A percentile compares a stretch with the other conserved stretches of the same genome.
Conservation (phyloP, 2,329 filamentous ascomycete species). For the Microdochium paspali region DNA sequence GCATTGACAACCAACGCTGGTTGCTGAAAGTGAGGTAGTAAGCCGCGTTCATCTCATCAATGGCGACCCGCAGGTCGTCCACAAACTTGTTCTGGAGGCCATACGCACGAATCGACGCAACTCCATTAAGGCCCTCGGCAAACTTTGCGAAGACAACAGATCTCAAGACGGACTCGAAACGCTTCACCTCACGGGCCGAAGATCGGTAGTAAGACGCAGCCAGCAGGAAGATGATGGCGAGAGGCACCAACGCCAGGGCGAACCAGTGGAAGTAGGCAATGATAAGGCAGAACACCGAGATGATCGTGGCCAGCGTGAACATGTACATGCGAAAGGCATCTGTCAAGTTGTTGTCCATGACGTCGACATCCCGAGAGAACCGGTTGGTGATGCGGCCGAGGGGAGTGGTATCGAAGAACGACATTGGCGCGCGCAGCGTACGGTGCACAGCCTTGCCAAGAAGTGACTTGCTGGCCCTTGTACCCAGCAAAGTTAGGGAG, state of each 20-base stretch:
- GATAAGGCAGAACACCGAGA: slow-evolving; percentile 78
- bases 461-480: slow-evolving; percentile 72
- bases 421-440: slow-evolving; percentile 67
- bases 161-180: slow-evolving; percentile 82
- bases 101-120: slow-evolving; percentile 82
- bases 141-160: slow-evolving; percentile 88
- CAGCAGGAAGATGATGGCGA: slow-evolving; percentile 71
- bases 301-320: slow-evolving; percentile 72
- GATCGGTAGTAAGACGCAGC: slow-evolving; percentile 82
- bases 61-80: slow-evolving; percentile 55
- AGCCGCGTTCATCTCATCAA: slow-evolving; percentile 88
- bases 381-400: slow-evolving; percentile 92
- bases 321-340: slow-evolving; percentile 92
- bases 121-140: slow-evolving; percentile 75
- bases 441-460: slow-evolving; percentile 70
- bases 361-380: slow-evolving; percentile 90
- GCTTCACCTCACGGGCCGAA: slow-evolving; percentile 88
- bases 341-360: slow-evolving; percentile 88
- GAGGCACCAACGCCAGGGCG: slow-evolving; percentile 47
- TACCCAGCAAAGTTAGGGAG: slow-evolving; percentile 68
- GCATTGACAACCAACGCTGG: slow-evolving; percentile 82
- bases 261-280: slow-evolving; percentile 96
- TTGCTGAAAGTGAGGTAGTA: slow-evolving; percentile 96
- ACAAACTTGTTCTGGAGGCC: slow-evolving; percentile 71
- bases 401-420: slow-evolving; percentile 95